These are phyloP conservation scores for Lactarius sp. DNA, from an alignment of 768 basidiomycete genomes.

Conservation along the genomic window DNA sequence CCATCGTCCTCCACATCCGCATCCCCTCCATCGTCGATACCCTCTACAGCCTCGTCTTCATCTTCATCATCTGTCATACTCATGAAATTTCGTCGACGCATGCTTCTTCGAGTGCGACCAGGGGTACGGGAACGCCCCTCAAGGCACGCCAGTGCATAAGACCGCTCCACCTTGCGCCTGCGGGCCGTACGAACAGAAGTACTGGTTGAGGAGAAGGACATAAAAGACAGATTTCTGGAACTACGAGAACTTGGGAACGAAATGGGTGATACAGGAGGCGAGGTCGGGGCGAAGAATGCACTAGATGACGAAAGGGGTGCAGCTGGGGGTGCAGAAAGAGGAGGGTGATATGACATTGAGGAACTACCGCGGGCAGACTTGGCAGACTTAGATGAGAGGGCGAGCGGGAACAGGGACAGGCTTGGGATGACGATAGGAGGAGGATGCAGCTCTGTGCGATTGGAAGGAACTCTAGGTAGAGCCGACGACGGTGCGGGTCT, in stretches of 20 bases:
- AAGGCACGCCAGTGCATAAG: constrained; percentile 53
- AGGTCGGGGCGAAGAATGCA: not conserved
- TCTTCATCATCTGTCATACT: constrained; percentile 63
- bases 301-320: not conserved
- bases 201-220: constrained; percentile 23
- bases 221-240: constrained; percentile 26
- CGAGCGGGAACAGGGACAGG: constrained; percentile 3
- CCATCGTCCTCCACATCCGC: constrained; percentile 32
- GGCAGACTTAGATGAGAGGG: not conserved
- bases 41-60: constrained; percentile 31
- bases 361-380: not conserved
- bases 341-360: not conserved
- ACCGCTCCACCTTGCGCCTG: constrained; percentile 19
- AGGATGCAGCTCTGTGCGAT: constrained; percentile 8
- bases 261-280: constrained; percentile 2
- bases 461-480: constrained; percentile 42
- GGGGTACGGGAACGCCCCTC: constrained; percentile 45
- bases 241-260: constrained; percentile 27
- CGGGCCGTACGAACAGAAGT: constrained; percentile 22
- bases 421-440: constrained; percentile 20
- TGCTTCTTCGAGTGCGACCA: constrained; percentile 25
- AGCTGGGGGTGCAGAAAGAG: constrained; percentile 15
- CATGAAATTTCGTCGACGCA: constrained; percentile 52
- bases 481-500: constrained; percentile 54
- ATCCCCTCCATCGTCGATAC: constrained; percentile 12